phyloP scores from a whole-genome alignment of 495 filamentous ascomycete species.

The Penicillium mononematosum region DNA sequence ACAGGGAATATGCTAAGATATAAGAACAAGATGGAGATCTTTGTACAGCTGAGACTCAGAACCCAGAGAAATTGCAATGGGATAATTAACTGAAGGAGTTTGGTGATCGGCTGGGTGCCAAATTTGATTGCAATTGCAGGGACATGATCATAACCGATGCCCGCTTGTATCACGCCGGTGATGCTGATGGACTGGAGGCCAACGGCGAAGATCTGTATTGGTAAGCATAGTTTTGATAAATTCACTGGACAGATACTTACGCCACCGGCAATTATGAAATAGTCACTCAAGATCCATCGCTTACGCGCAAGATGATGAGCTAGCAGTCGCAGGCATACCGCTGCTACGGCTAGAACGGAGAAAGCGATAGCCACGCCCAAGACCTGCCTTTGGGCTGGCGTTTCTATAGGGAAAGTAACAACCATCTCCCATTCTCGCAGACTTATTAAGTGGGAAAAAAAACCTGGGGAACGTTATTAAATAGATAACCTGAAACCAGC shows the following conservation, averaged over 20 bases:
- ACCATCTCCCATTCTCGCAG: background rate
- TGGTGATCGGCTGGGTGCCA: conserved; percentile 13
- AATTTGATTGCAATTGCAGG: background rate
- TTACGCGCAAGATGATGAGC: background rate
- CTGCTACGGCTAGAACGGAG: background rate
- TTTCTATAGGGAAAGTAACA: background rate
- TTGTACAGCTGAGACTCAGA: conserved; percentile 27
- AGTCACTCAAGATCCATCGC: background rate
- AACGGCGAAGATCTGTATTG: background rate
- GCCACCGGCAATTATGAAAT: background rate
- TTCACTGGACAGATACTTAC: background rate
- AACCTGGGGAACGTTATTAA: background rate
- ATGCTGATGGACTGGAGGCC: background rate
- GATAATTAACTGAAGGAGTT: conserved; percentile 17
- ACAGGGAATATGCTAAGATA: conserved; percentile 37
- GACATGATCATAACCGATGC: conserved; percentile 1
- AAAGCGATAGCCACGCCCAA: background rate
- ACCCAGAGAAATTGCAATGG: conserved; percentile 24
- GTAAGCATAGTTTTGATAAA: background rate
- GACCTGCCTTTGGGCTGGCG: background rate
- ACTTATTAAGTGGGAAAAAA: background rate
- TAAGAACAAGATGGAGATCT: conserved; percentile 35
- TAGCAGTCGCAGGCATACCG: background rate
- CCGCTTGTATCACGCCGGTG: background rate
- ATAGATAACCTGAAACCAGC: background rate